Evolutionary conservation across 1,284 basidiomycete genomes (phyloP), one percentile per base, ranked within the genome.

Genomic region (Stygiomarasmius scandens): DNA sequence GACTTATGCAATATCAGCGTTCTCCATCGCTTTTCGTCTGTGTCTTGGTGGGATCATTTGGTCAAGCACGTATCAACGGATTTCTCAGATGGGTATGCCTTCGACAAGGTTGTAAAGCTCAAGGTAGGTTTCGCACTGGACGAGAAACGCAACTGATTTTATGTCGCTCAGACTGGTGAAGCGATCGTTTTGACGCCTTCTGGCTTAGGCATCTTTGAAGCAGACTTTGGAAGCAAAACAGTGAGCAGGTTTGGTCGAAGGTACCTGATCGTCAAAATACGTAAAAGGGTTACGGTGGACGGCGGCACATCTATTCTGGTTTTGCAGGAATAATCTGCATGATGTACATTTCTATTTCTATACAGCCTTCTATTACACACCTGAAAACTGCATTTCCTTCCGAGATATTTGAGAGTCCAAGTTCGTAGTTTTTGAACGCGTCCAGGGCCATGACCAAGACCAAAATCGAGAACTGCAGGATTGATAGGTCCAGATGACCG

Each of bases 1-100:
- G 89, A 90, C 63, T 74, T 92, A 0, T 90, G 87, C 51, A 80
- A 80, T 0, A 74, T 90, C 0, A 73, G 83, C 0, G 79, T 91
- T 11, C 64, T 89, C 5, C 89, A 90, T 61, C 77, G 88, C 0
- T 91, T 91, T 69, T 88, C 87, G 1, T 90, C 88, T 0, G 85
- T 86, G 0, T 74, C 84, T 1, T 90, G 89, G 89, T 87, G 85
- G 81, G 76, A 84, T 0, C 87, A 90, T 61, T 68, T 91, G 0
- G 71, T 78, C 1, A 80, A 85, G 34, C 89, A 90, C 62, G 83
- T 90, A 3, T 83, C 86, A 0, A 84, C 85, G 0, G 79, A 87
- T 60, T 77, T 88, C 53, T 77, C 78, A 0, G 67, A 74, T 3
- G 76, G 75, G 1, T 83, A 86, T 45, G 84, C 82, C 0, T 89